phyloP scores from a whole-genome alignment of 352 stramenopile species.

The Globisporangium canariense region DNA sequence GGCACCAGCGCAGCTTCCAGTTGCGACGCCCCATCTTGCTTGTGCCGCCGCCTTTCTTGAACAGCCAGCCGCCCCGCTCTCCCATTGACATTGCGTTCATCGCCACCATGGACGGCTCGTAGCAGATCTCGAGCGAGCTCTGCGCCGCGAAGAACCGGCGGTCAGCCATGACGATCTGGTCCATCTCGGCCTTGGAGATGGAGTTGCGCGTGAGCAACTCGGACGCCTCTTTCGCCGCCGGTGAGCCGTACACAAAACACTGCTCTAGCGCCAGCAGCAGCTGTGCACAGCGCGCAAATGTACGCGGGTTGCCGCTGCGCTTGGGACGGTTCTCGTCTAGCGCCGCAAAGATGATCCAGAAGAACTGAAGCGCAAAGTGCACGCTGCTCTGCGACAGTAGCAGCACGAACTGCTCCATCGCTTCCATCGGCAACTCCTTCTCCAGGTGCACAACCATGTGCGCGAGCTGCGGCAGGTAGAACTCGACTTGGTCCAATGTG shows the following conservation, averaged over 20 bases:
- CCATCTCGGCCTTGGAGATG: slow-evolving; percentile 69
- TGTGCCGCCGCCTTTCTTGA: slow-evolving; percentile 81
- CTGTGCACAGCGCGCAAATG: slow-evolving; percentile 67
- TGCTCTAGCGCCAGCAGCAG: slow-evolving; percentile 76
- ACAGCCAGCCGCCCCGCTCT: slow-evolving; percentile 46
- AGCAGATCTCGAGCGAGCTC: slow-evolving; percentile 28
- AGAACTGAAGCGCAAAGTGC: slow-evolving; percentile 81
- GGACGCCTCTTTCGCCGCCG: slow-evolving; percentile 41
- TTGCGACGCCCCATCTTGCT: slow-evolving; percentile 71
- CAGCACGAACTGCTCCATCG: slow-evolving; percentile 80
- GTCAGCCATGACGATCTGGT: slow-evolving; percentile 68
- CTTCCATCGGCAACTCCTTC: slow-evolving; percentile 66
- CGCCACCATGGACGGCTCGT: slow-evolving; percentile 3
- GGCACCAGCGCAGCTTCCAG: slow-evolving; percentile 74
- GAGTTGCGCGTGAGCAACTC: slow-evolving; percentile 59
- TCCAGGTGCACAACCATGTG: slow-evolving; percentile 85
- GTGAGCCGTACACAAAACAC: slow-evolving; percentile 76
- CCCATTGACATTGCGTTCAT: neutral
- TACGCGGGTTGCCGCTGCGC: slow-evolving; percentile 52
- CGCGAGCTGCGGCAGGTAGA: slow-evolving; percentile 76
- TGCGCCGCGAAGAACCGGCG: slow-evolving; percentile 71
- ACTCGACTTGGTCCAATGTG: slow-evolving; percentile 74
- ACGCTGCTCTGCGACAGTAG: slow-evolving; percentile 71
- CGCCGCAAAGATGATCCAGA: slow-evolving; percentile 81
- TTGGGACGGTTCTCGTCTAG: slow-evolving; percentile 81